phyloP scores from a whole-genome alignment of 129 eudicot species.

The Ambrosia trifida region DNA sequence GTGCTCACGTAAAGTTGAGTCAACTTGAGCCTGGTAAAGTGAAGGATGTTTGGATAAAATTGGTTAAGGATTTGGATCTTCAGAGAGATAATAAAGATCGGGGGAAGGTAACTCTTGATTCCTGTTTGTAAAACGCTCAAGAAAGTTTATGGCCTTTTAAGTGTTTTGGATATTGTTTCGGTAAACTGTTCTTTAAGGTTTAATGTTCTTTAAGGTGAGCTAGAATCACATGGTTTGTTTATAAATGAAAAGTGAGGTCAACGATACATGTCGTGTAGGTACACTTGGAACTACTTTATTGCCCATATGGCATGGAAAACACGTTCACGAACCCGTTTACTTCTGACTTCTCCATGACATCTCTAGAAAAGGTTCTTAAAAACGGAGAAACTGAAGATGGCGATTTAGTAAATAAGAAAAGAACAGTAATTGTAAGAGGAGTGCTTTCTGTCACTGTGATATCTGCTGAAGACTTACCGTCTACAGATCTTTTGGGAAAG shows the following conservation, averaged over 20 bases:
- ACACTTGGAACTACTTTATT: conserved; percentile 87
- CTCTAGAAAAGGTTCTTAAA: conserved; percentile 76
- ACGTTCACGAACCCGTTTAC: conserved; percentile 75
- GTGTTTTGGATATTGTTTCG: background rate
- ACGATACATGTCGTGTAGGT: conserved; percentile 47
- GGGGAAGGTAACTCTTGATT: conserved; percentile 63
- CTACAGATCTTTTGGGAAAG: conserved; percentile 84
- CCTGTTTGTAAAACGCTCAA: background rate
- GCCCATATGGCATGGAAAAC: conserved; percentile 70
- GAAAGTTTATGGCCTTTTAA: background rate
- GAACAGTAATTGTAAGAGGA: conserved; percentile 69
- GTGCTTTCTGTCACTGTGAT: conserved; percentile 84
- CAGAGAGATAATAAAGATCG: conserved; percentile 88
- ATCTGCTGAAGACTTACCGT: conserved; percentile 85
- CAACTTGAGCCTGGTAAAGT: conserved; percentile 92
- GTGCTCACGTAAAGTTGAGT: conserved; percentile 69
- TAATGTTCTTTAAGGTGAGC: background rate
- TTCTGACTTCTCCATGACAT: conserved; percentile 66
- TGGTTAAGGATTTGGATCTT: conserved; percentile 93
- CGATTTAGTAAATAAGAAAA: conserved; percentile 41
- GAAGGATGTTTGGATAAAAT: conserved; percentile 84
- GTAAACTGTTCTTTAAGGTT: background rate
- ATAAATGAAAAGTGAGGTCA: background rate
- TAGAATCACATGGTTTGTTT: background rate
- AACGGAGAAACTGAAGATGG: conserved; percentile 59